Conservation (phyloP, 352 stramenopile genomes). For the Phytophthora rubi region DNA sequence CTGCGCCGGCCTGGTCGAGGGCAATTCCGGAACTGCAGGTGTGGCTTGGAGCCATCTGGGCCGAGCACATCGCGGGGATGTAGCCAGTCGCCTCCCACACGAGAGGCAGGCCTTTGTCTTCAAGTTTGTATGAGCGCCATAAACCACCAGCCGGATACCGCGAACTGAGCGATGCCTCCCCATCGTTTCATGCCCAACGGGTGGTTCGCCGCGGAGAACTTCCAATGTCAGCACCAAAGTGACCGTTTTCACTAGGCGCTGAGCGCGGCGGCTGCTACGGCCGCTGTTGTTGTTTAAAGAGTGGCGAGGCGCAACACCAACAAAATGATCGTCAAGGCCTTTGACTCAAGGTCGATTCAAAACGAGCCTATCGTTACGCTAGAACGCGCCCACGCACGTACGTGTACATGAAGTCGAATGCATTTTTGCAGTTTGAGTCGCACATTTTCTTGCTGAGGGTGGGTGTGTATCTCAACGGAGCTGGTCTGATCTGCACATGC, state of each 20-base stretch:
- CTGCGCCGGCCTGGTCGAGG: constrained; percentile 15
- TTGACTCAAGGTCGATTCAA: no score
- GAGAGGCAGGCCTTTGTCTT: constrained; percentile 19
- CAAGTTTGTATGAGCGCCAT: constrained; percentile 11
- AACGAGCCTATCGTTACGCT: no score
- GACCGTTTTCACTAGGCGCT: neutral
- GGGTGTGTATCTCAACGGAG: neutral
- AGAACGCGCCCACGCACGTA: no score
- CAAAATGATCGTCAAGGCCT: no score
- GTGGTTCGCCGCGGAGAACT: neutral
- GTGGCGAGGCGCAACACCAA: neutral
- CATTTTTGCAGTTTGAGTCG: neutral
- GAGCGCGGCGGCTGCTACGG: neutral
- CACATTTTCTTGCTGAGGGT: neutral
- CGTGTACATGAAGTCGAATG: neutral
- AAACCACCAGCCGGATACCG: constrained; percentile 23
- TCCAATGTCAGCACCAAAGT: neutral
- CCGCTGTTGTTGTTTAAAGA: neutral
- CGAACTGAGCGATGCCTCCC: constrained; percentile 15
- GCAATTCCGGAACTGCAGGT: constrained; percentile 29
- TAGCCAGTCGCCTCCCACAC: constrained; percentile 15
- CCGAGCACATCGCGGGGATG: constrained; percentile 23
- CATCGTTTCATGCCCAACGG: constrained; percentile 14
- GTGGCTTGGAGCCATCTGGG: constrained; percentile 10
- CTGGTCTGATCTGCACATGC: neutral